Evolutionary conservation across 495 filamentous ascomycete genomes (phyloP).

Genomic region (Penicillium cosmopolitanum): DNA sequence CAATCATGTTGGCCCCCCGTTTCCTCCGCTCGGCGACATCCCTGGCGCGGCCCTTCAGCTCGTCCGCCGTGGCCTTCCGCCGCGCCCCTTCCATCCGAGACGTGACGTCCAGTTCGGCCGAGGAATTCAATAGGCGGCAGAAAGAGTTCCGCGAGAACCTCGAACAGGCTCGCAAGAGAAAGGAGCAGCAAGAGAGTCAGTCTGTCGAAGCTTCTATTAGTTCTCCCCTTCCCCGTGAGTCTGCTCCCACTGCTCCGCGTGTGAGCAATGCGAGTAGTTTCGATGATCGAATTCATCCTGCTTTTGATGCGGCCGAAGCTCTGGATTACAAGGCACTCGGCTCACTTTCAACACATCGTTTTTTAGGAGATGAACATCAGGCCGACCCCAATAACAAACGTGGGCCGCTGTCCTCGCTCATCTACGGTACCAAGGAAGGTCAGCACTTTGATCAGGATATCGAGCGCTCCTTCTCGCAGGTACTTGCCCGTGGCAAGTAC

Average conservation of each 20-base stretch:
- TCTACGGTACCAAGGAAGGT: slow-evolving; percentile 96
- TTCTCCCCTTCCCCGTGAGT: slow-evolving; percentile 51
- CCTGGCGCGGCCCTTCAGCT: slow-evolving; percentile 63
- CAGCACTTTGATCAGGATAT: slow-evolving; percentile 91
- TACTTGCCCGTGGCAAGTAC: slow-evolving; percentile 94
- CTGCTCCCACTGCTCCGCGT: slow-evolving; percentile 57
- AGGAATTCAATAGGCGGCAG: slow-evolving; percentile 78
- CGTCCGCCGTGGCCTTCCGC: slow-evolving; percentile 56
- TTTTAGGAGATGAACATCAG: slow-evolving; percentile 50
- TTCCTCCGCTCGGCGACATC: slow-evolving; percentile 50
- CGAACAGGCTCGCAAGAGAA: slow-evolving; percentile 69
- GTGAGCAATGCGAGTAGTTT: slow-evolving; percentile 57
- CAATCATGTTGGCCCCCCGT: slow-evolving; percentile 54
- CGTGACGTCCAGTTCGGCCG: slow-evolving; percentile 70
- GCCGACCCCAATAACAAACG: slow-evolving; percentile 56
- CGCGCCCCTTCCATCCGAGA: slow-evolving; percentile 82
- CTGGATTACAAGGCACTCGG: slow-evolving; percentile 56
- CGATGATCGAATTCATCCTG: slow-evolving; percentile 30
- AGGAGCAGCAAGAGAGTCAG: slow-evolving; percentile 85
- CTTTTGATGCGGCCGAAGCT: slow-evolving; percentile 43
- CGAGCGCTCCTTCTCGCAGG: slow-evolving; percentile 90
- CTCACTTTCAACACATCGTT: slow-evolving; percentile 66
- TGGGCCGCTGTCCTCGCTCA: slow-evolving; percentile 65
- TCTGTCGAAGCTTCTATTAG: slow-evolving; percentile 52
- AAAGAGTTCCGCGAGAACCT: slow-evolving; percentile 84